Conservation (phyloP, 306 rosid genomes). For the Abrus pulchellus region DNA sequence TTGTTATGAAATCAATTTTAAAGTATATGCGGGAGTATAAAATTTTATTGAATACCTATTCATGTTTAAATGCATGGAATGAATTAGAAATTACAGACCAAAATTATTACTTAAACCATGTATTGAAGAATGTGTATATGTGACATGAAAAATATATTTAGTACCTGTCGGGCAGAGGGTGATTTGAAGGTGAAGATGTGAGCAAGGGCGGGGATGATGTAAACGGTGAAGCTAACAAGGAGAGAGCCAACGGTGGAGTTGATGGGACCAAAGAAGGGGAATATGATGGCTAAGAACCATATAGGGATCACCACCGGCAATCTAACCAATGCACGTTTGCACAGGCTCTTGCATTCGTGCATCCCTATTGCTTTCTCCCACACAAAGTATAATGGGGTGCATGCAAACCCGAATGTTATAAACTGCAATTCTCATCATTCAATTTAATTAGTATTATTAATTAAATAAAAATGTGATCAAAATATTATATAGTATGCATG, state of each 20-base stretch:
- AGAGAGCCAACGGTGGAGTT: constrained; percentile 98
- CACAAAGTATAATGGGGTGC: constrained; percentile 92
- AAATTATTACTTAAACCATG: too few species aligned
- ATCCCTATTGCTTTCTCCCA: constrained; percentile 96
- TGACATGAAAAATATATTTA: background rate
- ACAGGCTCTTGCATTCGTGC: constrained; percentile 93
- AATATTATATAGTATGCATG: too few species aligned
- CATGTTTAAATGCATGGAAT: too few species aligned
- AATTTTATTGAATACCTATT: too few species aligned
- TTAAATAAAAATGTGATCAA: background rate
- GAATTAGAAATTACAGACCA: too few species aligned
- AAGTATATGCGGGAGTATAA: too few species aligned
- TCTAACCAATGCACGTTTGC: constrained; percentile 93
- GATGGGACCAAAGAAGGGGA: constrained; percentile 97
- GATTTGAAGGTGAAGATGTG: constrained; percentile 88
- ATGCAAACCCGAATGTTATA: constrained; percentile 96
- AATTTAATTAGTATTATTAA: background rate
- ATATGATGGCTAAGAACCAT: constrained; percentile 94
- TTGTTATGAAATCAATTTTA: too few species aligned
- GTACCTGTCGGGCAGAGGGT: constrained; percentile 88
- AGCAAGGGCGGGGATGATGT: constrained; percentile 92
- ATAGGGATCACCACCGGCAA: constrained; percentile 94
- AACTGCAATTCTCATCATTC: constrained; percentile 59
- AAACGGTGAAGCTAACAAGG: constrained; percentile 96
- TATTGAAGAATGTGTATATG: background rate